Evolutionary conservation across 2,329 filamentous ascomycete species (phyloP).

Genomic region (Simplicillium aogashimaense): DNA sequence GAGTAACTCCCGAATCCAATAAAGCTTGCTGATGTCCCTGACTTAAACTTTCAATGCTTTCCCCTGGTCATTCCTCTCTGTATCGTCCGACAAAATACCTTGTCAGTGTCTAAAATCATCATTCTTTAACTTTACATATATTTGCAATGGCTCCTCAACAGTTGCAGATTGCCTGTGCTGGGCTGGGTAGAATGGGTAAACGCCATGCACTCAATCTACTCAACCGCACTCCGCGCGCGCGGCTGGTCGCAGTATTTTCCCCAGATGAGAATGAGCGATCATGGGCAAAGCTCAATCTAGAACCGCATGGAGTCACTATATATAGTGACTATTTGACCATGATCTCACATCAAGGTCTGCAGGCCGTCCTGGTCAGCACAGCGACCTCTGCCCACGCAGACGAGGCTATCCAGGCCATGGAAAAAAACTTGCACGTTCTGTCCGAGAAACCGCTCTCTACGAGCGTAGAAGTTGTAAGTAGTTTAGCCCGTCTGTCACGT

Average conservation of each 20-base stretch:
- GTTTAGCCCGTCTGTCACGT: slow-evolving; percentile 14
- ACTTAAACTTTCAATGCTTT: no score
- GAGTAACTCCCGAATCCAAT: slow-evolving; percentile 27
- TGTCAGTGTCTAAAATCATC: no score
- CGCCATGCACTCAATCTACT: slow-evolving; percentile 39
- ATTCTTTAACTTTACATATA: background rate
- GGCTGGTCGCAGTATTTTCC: slow-evolving; percentile 38
- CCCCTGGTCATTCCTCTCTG: no score
- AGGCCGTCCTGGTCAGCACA: slow-evolving; percentile 30
- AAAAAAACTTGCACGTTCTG: slow-evolving; percentile 42
- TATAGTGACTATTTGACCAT: slow-evolving; percentile 37
- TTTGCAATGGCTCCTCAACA: slow-evolving; percentile 13
- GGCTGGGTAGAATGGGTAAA: slow-evolving; percentile 42
- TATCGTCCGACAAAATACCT: no score
- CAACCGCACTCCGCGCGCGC: slow-evolving; percentile 31
- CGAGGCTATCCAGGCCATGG: slow-evolving; percentile 46
- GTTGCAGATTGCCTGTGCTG: slow-evolving; percentile 34
- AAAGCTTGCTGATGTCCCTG: no score
- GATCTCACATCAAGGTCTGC: slow-evolving; percentile 24
- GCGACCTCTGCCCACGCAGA: slow-evolving; percentile 45
- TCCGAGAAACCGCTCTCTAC: slow-evolving; percentile 53
- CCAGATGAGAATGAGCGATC: slow-evolving; percentile 30
- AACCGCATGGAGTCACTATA: slow-evolving; percentile 29
- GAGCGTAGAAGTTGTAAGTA: slow-evolving; percentile 46
- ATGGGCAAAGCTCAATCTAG: slow-evolving; percentile 33